Base-by-base conservation (phyloP, 2,329 filamentous ascomycete species). In the Colletotrichum sp. region DNA sequence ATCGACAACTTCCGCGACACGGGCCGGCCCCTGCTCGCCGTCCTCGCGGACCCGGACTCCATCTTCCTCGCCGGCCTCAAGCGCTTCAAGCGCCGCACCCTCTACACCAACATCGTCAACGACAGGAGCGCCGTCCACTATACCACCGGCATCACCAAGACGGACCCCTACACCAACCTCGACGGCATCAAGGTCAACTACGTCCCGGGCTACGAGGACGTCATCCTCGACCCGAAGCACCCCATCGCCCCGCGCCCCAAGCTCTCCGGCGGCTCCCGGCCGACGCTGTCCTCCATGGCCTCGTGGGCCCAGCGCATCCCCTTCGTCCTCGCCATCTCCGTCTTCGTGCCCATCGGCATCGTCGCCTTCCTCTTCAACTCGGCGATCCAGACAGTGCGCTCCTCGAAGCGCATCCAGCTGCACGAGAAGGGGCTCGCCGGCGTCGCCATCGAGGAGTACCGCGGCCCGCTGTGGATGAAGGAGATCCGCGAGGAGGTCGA, bases 21-120 rank as follows among this genome's bases (percentile, higher is more conserved):
- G 1, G 93, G 92, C n/a, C 91, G 93, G 55, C 95, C 96, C 0
- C 87, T 99, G 12, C 90, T 99, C 24, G 90, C 94, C 65, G 89
- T 98, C 12, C 89, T 99, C 34, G 94, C 96, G 7, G 96, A 98
- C 78, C 93, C 94, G 0, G 90, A 93, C 66, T 96, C 94, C 77
- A 94, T 98, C 79, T 99, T 99, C 85, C 94, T 98, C 80, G 91
- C 91, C 36, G 96, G 93, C 0, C 88, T 99, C 61, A 90, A 91
- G 76, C 90, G 88, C 79, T 99, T 99, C 86, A 91, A 93, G 82
- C 90, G 94, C 71, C 93, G 93, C 74, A 94, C 92, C 6, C 86
- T 98, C 2, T 99, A 99, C 83, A 90, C 94, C 57, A 99, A 99
- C 82, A 93, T 98, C 63, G 87, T 94, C 81, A 98, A 98, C 83